Conservation (phyloP, 257 asterid genomes). For the Solanum chiquidenum region DNA sequence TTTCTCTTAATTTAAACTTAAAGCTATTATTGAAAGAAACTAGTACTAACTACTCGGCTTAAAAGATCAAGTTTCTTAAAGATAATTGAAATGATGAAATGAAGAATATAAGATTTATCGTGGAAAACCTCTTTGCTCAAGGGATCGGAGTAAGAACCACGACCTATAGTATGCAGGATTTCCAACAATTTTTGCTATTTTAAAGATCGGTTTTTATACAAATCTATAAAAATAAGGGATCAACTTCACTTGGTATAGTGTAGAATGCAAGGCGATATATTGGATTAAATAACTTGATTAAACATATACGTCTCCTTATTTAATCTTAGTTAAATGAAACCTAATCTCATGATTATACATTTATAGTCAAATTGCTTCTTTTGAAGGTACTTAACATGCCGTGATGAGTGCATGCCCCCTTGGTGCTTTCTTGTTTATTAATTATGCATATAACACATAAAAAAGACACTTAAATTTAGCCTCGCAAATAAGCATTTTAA, state of each 20-base stretch:
- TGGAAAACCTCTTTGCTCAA: too few relatives aligned
- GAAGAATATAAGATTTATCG: too few relatives aligned
- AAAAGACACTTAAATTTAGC: too few relatives aligned
- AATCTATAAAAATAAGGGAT: neutral
- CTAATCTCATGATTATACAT: neutral
- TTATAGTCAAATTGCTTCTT: neutral
- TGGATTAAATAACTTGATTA: neutral
- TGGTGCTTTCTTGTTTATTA: neutral
- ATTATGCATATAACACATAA: neutral
- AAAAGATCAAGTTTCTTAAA: neutral
- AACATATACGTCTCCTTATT: neutral
- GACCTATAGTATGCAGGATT: neutral
- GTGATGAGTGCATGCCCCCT: neutral
- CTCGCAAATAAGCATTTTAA: too few relatives aligned
- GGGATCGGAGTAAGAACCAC: neutral
- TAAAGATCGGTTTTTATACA: too few relatives aligned
- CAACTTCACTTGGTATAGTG: neutral
- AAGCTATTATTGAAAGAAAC: neutral
- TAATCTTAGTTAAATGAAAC: neutral
- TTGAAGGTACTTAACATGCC: neutral
- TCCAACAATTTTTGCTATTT: too few relatives aligned
- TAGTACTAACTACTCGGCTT: neutral
- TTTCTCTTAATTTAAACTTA: neutral
- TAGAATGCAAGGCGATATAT: neutral
- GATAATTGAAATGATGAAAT: neutral